phyloP scores from a whole-genome alignment of 1,284 basidiomycete genomes.

The Ceratobasidium theobromae region DNA sequence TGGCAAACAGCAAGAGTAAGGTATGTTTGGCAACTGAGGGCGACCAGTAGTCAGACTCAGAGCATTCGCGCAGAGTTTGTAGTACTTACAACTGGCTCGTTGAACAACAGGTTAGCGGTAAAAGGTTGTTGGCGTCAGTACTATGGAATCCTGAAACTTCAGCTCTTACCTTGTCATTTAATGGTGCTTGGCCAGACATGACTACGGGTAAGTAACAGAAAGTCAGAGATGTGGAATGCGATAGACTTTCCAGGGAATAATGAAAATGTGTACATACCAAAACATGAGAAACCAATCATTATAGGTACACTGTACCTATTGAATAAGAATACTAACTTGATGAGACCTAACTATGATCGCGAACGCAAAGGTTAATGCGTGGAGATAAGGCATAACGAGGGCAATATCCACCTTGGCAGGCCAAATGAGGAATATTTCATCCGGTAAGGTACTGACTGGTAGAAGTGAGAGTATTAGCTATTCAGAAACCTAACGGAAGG shows the following conservation, averaged over 20 bases:
- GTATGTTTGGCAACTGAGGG: slow-evolving; percentile 5
- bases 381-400: background rate
- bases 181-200: background rate
- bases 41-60: background rate
- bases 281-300: background rate
- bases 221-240: background rate
- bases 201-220: too few relatives aligned
- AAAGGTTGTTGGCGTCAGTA: background rate
- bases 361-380: background rate
- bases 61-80: background rate
- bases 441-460: slow-evolving; percentile 5
- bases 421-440: slow-evolving; percentile 22
- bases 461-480: background rate
- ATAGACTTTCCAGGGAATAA: too few relatives aligned
- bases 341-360: background rate
- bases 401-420: slow-evolving; percentile 21
- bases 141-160: background rate
- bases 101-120: background rate
- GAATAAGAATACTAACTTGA: slow-evolving; percentile 15
- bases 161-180: slow-evolving; percentile 8
- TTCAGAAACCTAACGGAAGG: background rate
- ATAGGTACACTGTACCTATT: slow-evolving; percentile 13
- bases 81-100: background rate
- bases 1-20: background rate
- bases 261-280: background rate